Percentiles rank a stretch among this genome's conserved stretches.
Evolutionary conservation across 345 rosid species (phyloP).

Genomic region (Sapria himalayana): DNA sequence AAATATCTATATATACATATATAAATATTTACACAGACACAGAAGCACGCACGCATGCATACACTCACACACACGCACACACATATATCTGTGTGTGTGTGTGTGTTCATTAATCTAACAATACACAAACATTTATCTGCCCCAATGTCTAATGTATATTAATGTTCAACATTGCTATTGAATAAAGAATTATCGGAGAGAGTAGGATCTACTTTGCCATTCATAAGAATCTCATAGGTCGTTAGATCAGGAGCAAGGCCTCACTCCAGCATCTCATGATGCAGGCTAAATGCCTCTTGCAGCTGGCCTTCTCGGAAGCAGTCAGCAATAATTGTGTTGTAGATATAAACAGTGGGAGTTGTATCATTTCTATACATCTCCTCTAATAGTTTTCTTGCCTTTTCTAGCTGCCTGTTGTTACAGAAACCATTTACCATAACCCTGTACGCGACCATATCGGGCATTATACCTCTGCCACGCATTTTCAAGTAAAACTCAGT

Average conservation of each 20-base stretch:
- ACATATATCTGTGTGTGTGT: too few species aligned
- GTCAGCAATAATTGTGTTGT: slow-evolving; percentile 46
- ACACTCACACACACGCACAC: too few species aligned
- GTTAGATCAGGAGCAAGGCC: slow-evolving; percentile 47
- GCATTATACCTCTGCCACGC: slow-evolving; percentile 33
- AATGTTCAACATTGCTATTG: too few species aligned
- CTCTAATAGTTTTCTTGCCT: slow-evolving; percentile 33
- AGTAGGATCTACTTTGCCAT: slow-evolving; percentile 25
- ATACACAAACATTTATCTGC: too few species aligned
- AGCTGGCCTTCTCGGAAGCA: slow-evolving; percentile 45
- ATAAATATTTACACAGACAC: too few species aligned
- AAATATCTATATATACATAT: too few species aligned
- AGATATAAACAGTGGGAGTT: slow-evolving; percentile 40
- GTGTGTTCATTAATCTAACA: too few species aligned
- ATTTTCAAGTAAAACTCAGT: slow-evolving; percentile 45
- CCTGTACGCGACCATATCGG: slow-evolving; percentile 26
- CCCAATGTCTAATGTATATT: too few species aligned
- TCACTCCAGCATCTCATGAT: slow-evolving; percentile 66
- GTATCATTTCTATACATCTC: slow-evolving; percentile 36
- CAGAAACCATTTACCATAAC: slow-evolving; percentile 43
- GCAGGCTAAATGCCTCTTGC: slow-evolving; percentile 51
- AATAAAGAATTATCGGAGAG: too few species aligned
- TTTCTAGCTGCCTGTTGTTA: slow-evolving; percentile 30
- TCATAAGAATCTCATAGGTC: slow-evolving; percentile 49
- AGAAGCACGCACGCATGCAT: too few species aligned